Percentiles rank a stretch among this genome's conserved stretches.
phyloP scores from a whole-genome alignment of 305 asterid genomes.

The Solanum hybrid region DNA sequence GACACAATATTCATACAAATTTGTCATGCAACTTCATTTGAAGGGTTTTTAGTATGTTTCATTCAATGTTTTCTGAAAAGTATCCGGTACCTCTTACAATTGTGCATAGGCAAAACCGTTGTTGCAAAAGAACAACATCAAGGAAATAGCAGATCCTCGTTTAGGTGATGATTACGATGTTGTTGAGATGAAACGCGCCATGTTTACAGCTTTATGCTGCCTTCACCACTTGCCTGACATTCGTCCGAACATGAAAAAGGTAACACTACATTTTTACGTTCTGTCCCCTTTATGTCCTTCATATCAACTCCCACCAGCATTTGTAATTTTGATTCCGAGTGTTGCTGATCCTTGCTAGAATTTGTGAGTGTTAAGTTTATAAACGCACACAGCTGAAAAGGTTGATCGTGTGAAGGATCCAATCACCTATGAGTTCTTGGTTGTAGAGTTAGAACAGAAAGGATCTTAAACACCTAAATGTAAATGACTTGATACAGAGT shows the following conservation, averaged over 20 bases:
- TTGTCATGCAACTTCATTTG: not conserved
- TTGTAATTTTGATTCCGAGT: not conserved
- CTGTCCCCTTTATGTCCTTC: not conserved
- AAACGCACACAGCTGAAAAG: not conserved
- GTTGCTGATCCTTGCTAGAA: not conserved
- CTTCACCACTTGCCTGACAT: conserved; percentile 68
- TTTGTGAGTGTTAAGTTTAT: not conserved
- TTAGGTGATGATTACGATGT: conserved; percentile 45
- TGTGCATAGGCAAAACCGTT: conserved; percentile 69
- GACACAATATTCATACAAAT: not conserved
- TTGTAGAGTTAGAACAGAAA: not conserved
- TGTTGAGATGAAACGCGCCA: conserved; percentile 66
- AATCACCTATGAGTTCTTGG: not conserved
- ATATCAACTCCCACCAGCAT: not conserved
- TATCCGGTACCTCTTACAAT: not conserved
- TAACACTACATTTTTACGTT: conserved; percentile 3
- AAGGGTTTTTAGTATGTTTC: not conserved
- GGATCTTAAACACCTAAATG: not conserved
- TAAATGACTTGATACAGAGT: no score
- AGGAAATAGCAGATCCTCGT: conserved; percentile 72
- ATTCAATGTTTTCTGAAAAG: not conserved
- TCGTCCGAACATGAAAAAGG: conserved; percentile 90
- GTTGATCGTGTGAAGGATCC: not conserved
- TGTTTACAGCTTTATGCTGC: conserved; percentile 74
- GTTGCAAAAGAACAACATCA: conserved; percentile 52